Base-by-base conservation (phyloP, 1,284 basidiomycete species). In the Leucoagaricus sp. region DNA sequence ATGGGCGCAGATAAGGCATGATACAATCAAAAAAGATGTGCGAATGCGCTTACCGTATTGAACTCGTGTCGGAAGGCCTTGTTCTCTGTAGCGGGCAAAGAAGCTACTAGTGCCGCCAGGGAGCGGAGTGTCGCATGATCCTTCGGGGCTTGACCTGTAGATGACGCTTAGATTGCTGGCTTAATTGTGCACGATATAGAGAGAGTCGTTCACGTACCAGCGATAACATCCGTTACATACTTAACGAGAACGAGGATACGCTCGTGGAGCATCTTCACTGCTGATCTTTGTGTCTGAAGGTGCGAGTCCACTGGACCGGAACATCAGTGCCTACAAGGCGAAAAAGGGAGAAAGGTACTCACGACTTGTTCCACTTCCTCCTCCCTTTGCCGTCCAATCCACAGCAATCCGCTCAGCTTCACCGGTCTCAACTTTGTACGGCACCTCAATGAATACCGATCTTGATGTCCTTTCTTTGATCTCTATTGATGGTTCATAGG, bases 371-470 rank as follows among this genome's bases (percentile, higher is more conserved):
- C 89, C 89, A 46, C 87, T 88, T 31, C 88, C 91, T 33, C 92
- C 91, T n/a, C 94, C 94, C 68, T 89, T 88, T 12, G 93, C 90
- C 1, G 94, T 93, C 80, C 94, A 95, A 72, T 99, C 96, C 0
- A 99, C 96, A 1, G 97, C 97, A 61, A 99, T 98, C 28, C 97
- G 85, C 69, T 99, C 96, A 5, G 97, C 96, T 74, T 99, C 97
- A 26, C 96, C 96, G 0, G 96, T 98, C 72, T 98, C 94, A n/a
- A 99, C 89, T 54, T 80, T 87, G 75, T 83, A 98, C 1, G 86
- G 73, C 1, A 86, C 90, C 61, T 92, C 89, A 29, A 95, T 85
- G 67, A 93, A 96, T 8, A 92, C 87, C 0, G 87, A 84, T 50
- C 89, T 83, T 45, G 89, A 84, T 64, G 82, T 86, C 59, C 88